Conservation (phyloP, 2,329 filamentous ascomycete genomes). For the Anisogramma anomala region DNA sequence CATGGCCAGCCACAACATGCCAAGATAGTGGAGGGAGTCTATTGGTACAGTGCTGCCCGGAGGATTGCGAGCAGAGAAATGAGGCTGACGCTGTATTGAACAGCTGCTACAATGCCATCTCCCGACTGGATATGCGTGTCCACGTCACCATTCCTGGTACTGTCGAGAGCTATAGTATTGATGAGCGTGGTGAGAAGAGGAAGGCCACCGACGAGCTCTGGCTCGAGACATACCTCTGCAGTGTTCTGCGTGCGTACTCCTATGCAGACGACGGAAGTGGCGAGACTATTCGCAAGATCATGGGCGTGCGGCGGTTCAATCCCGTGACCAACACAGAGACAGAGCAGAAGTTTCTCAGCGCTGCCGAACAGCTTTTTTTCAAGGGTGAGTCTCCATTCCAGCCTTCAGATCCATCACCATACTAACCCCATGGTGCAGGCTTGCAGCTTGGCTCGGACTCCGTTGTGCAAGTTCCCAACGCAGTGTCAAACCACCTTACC, state of each 20-base stretch:
- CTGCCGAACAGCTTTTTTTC: constrained; percentile 91
- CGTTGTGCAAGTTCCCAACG: constrained; percentile 92
- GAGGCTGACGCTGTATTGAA: constrained; percentile 13
- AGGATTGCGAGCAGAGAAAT: not conserved
- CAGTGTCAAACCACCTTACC: constrained; percentile 90
- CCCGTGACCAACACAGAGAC: constrained; percentile 97
- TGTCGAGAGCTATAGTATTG: constrained; percentile 93
- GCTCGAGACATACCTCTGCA: constrained; percentile 96
- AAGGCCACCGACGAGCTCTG: constrained; percentile 88
- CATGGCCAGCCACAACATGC: constrained; percentile 61
- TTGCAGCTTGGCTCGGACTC: constrained; percentile 95
- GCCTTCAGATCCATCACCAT: no score
- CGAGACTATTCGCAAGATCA: constrained; percentile 90
- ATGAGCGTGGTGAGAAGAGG: constrained; percentile 90
- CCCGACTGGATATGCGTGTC: constrained; percentile 93
- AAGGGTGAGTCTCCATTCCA: constrained; percentile 44
- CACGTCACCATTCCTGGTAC: constrained; percentile 95
- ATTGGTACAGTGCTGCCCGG: constrained; percentile 56
- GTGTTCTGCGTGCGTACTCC: constrained; percentile 83
- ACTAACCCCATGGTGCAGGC: constrained; percentile 36
- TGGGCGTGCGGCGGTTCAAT: constrained; percentile 94
- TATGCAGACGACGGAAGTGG: constrained; percentile 94
- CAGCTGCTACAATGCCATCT: constrained; percentile 97
- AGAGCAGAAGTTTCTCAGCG: constrained; percentile 89
- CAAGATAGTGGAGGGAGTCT: constrained; percentile 88